Evolutionary conservation across 768 basidiomycete genomes (phyloP).

Genomic region (Tulasnella sp.): DNA sequence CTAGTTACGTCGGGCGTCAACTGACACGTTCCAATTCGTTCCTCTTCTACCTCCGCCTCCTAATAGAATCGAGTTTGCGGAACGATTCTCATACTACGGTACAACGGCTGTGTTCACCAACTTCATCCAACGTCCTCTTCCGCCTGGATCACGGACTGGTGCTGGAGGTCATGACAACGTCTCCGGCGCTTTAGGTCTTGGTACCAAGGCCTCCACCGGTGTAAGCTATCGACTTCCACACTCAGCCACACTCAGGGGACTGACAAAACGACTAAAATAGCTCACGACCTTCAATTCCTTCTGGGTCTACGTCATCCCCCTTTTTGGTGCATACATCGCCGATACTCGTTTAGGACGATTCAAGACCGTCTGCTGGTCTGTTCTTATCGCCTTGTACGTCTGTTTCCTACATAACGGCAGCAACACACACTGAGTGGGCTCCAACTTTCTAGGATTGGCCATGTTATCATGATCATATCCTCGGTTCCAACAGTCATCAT

Average conservation of each 20-base stretch:
- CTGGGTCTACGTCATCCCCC: slow-evolving; percentile 33
- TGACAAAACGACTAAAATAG: not conserved
- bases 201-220: slow-evolving; percentile 28
- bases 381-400: slow-evolving; percentile 35
- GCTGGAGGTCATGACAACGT: slow-evolving; percentile 22
- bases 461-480: slow-evolving; percentile 33
- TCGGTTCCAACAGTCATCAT: slow-evolving; percentile 35
- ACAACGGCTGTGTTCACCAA: slow-evolving; percentile 33
- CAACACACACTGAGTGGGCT: not conserved
- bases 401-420: not conserved
- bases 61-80: slow-evolving; percentile 33
- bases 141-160: slow-evolving; percentile 31
- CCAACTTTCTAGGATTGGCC: slow-evolving; percentile 28
- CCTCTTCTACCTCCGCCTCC: slow-evolving; percentile 13
- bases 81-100: slow-evolving; percentile 36
- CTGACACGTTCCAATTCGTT: not conserved
- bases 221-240: not conserved
- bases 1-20: not conserved
- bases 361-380: slow-evolving; percentile 38
- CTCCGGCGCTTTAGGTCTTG: slow-evolving; percentile 32
- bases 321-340: slow-evolving; percentile 30
- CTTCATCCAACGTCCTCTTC: slow-evolving; percentile 33
- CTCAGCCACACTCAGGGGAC: not conserved
- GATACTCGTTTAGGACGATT: slow-evolving; percentile 36
- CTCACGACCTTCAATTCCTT: slow-evolving; percentile 36